Evolutionary conservation across 306 rosid genomes (phyloP), one percentile per base, ranked within the genome.

Genomic region (Hippophae gyantsensis): DNA sequence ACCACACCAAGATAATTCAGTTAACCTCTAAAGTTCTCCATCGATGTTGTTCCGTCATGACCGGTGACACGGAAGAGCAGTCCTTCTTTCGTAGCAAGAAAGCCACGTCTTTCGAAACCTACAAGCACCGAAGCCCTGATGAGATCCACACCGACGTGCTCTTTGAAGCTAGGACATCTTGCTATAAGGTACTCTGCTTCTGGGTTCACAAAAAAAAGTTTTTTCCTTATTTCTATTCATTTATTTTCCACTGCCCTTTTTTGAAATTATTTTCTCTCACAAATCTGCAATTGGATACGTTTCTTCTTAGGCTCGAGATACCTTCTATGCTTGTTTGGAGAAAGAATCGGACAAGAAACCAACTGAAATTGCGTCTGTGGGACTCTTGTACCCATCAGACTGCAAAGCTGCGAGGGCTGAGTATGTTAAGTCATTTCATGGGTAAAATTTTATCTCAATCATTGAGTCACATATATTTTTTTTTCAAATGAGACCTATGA

Each of bases 341-440:
- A 82, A 84, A 53, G 71, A 78, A 70, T 80, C 84, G 13, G 81
- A 78, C 58, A 86, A 88, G 79, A 82, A 82, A 45, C 94, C 86
- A 10, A 84, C 97, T 6, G 99, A 93, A 58, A 88, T 88, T 70
- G 97, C 95, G 14, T 73, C 89, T 0, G 95, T 86, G n/a, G 99
- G 99, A 6, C 78, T 84, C 64, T 52, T 93, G n/a, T 93, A 93
- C 72, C 94, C 99, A 1, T 58, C 68, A 3, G 85, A 88, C 43
- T 93, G 97, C 76, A 84, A 89, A 12, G 52, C 60, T 7, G 66
- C 64, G 1, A 79, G 99, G 72, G 77, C 68, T 3, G 65, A 82
- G 54, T 93, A 76, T 50, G 95, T 80, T 23, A 75, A 88, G 51
- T 81, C 73, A 10, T 93, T 64, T 86, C 99, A 54, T 93, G 97